These are phyloP conservation scores for Talaromyces stipitatus DNA, from an alignment of 495 filamentous ascomycete species.

Conservation along the genomic window DNA sequence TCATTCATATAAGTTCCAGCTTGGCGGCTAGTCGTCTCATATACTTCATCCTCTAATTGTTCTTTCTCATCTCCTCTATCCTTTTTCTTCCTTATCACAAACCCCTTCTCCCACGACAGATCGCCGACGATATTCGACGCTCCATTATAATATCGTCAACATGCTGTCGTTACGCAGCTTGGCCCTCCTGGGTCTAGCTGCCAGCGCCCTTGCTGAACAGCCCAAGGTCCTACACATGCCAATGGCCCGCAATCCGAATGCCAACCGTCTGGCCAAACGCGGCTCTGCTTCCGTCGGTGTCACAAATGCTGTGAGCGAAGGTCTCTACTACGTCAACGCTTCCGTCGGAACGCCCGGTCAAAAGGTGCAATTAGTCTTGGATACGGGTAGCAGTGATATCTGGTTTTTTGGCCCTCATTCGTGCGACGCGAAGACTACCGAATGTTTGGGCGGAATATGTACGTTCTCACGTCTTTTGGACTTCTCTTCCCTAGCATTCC, in stretches of 20 bases:
- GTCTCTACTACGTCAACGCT: slow-evolving; percentile 51
- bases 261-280: neutral
- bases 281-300: slow-evolving; percentile 45
- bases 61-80: neutral
- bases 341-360: slow-evolving; percentile 57
- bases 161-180: slow-evolving; percentile 1
- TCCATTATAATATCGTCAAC: neutral
- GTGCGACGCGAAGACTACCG: neutral
- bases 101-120: neutral
- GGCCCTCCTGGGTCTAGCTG: neutral
- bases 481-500: neutral
- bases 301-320: slow-evolving; percentile 41
- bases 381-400: slow-evolving; percentile 72
- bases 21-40: neutral
- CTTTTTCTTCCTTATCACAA: neutral
- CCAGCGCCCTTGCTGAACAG: slow-evolving; percentile 1
- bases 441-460: slow-evolving; percentile 5
- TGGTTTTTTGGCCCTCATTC: slow-evolving; percentile 42
- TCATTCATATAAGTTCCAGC: neutral
- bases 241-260: neutral
- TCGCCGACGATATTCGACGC: neutral
- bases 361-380: slow-evolving; percentile 48
- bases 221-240: slow-evolving; percentile 7
- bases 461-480: neutral
- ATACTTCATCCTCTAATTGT: too few relatives aligned